phyloP scores from a whole-genome alignment of 2,329 filamentous ascomycete species.

The Fusarium citri region DNA sequence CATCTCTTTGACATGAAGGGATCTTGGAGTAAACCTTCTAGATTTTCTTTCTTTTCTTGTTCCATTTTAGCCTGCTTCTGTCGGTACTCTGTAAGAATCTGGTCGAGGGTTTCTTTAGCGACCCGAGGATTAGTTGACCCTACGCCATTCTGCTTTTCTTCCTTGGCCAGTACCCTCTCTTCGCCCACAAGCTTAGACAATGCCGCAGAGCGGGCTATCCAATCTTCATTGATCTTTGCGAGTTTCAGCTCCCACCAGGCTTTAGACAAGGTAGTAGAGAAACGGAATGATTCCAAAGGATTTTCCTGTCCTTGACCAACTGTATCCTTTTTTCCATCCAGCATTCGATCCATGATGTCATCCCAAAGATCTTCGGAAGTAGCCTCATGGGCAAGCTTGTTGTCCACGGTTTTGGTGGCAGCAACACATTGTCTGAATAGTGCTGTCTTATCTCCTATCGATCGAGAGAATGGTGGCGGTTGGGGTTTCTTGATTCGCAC shows the following conservation, averaged over 20 bases:
- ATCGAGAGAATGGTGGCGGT: conserved; percentile 65
- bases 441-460: conserved; percentile 64
- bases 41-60: neutral
- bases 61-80: conserved; percentile 5
- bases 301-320: conserved; percentile 10
- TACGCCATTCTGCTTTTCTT: conserved; percentile 31
- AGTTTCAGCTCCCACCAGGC: conserved; percentile 51
- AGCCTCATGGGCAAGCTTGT: conserved; percentile 50
- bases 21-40: conserved; percentile 9
- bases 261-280: conserved; percentile 47
- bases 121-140: conserved; percentile 6
- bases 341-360: conserved; percentile 47
- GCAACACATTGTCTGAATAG: conserved; percentile 57
- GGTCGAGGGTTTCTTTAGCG: conserved; percentile 20
- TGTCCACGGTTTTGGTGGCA: conserved; percentile 53
- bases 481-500: conserved; percentile 76
- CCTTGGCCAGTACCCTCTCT: conserved; percentile 50
- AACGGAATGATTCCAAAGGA: conserved; percentile 46
- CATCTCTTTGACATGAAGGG: conserved; percentile 24
- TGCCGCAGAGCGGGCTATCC: conserved; percentile 56
- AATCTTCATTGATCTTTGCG: conserved; percentile 51
- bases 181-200: conserved; percentile 55
- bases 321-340: conserved; percentile 31
- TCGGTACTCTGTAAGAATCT: conserved; percentile 24
- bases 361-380: conserved; percentile 64